A percentile compares a stretch with the other conserved stretches of the same genome.
phyloP scores from a whole-genome alignment of 441 rosid species.

The Arabidopsis lyrata region DNA sequence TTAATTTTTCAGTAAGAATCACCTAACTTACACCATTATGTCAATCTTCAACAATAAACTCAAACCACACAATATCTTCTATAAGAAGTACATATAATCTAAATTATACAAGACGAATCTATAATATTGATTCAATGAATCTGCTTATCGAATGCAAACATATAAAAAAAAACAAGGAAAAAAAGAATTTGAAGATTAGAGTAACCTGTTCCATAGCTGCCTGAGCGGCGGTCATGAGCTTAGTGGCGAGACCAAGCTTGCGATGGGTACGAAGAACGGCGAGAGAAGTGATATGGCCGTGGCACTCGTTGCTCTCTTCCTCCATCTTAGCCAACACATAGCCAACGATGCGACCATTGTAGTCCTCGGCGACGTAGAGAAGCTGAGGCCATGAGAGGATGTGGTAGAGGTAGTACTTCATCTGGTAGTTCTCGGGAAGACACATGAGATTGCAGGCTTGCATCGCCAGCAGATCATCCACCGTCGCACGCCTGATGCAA shows the following conservation, averaged over 20 bases:
- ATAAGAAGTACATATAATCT: not conserved
- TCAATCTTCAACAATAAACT: conserved; percentile 11
- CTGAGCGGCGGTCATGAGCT: conserved; percentile 99
- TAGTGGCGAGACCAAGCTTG: conserved; percentile 93
- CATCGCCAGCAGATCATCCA: conserved; percentile 93
- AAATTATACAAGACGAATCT: not conserved
- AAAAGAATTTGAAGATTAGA: not conserved
- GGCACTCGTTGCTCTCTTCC: conserved; percentile 94
- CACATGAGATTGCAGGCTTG: conserved; percentile 93
- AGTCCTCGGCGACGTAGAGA: conserved; percentile 96
- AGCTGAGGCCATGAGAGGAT: conserved; percentile 99
- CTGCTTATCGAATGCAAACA: not conserved
- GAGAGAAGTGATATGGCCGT: conserved; percentile 97
- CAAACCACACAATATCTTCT: conserved; percentile 7
- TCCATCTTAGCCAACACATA: conserved; percentile 98
- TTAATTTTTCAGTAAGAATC: not conserved
- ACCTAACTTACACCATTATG: not conserved
- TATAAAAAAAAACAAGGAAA: not conserved
- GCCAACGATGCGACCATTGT: conserved; percentile 94
- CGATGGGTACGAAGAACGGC: conserved; percentile 98
- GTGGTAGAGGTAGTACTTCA: conserved; percentile 95
- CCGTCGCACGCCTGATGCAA: conserved; percentile 96
- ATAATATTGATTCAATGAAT: not conserved
- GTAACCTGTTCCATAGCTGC: conserved; percentile 95
- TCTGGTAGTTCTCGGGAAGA: conserved; percentile 97